A percentile compares a stretch with the other conserved stretches of the same genome.
phyloP scores from a whole-genome alignment of 2,329 filamentous ascomycete genomes.

The Fusarium vanettenii region DNA sequence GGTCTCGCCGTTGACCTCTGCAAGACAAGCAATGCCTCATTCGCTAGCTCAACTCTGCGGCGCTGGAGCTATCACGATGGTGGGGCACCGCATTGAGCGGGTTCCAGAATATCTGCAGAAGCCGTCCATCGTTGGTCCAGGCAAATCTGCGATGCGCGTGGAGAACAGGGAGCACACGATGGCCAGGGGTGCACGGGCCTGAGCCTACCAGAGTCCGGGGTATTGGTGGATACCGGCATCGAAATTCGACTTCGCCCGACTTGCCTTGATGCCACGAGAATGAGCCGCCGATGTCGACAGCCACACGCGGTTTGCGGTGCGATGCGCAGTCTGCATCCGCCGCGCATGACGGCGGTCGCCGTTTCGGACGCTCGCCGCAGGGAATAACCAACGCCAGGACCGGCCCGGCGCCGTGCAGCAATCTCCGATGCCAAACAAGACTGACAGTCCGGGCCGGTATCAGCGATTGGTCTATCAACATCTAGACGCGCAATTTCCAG shows the following conservation, averaged over 20 bases:
- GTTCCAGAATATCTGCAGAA: constrained; percentile 44
- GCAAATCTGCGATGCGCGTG: constrained; percentile 11
- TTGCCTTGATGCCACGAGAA: constrained; percentile 27
- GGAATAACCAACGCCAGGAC: constrained; percentile 15
- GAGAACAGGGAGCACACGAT: constrained; percentile 14
- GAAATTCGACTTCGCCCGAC: constrained; percentile 18
- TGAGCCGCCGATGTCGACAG: constrained; percentile 28
- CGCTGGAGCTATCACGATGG: constrained; percentile 23
- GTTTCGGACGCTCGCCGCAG: constrained; percentile 27
- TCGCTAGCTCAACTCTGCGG: constrained; percentile 6
- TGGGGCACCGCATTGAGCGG: constrained; percentile 28
- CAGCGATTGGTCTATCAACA: constrained; percentile 1
- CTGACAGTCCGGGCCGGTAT: constrained; percentile 33
- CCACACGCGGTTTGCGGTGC: constrained; percentile 15
- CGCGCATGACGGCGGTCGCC: constrained; percentile 29
- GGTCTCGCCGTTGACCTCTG: not conserved
- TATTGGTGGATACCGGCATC: constrained; percentile 17
- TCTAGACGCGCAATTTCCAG: not conserved
- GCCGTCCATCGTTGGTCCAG: constrained; percentile 21
- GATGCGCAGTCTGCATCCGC: not conserved
- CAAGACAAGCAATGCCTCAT: constrained; percentile 13
- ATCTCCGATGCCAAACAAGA: constrained; percentile 3
- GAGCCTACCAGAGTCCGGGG: constrained; percentile 22
- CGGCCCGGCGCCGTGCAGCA: constrained; percentile 37
- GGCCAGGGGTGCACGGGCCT: constrained; percentile 26